phyloP scores from a whole-genome alignment of 2,329 filamentous ascomycete species.

The Periconia macrospinosa region DNA sequence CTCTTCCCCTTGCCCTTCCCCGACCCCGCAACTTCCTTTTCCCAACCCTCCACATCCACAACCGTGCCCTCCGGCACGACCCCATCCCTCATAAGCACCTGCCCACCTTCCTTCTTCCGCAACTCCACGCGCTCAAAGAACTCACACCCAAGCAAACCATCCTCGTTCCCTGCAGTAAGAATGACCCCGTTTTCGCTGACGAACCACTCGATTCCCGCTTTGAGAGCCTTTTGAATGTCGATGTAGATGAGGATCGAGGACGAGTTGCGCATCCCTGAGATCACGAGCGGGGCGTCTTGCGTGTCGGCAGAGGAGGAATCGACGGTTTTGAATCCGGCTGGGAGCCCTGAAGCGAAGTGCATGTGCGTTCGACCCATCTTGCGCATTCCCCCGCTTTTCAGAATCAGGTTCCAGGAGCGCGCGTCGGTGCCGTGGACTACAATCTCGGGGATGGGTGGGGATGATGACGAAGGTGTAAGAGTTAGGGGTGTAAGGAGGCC shows the following conservation, averaged over 20 bases:
- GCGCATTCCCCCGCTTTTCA: conserved; percentile 74
- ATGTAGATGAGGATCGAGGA: conserved; percentile 71
- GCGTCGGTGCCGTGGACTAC: conserved; percentile 92
- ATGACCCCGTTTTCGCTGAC: conserved; percentile 55
- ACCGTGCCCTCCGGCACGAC: conserved; percentile 51
- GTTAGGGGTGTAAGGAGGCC: conserved; percentile 70
- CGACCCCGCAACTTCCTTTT: conserved; percentile 29
- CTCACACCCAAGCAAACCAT: conserved; percentile 38
- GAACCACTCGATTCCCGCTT: conserved; percentile 70
- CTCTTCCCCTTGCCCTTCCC: conserved; percentile 25
- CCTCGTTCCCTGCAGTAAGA: conserved; percentile 52
- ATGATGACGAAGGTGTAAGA: conserved; percentile 30
- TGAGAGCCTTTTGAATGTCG: conserved; percentile 68
- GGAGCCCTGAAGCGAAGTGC: conserved; percentile 80
- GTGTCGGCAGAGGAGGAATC: conserved; percentile 11
- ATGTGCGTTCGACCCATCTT: conserved; percentile 86
- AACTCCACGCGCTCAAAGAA: conserved; percentile 75
- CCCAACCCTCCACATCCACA: conserved; percentile 41
- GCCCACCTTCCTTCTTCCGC: conserved; percentile 57
- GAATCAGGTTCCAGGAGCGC: conserved; percentile 73
- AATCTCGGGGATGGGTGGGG: conserved; percentile 61
- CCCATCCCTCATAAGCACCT: conserved; percentile 71
- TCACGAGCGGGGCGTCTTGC: conserved; percentile 53
- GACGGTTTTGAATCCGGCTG: conserved; percentile 46
- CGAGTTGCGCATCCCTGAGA: conserved; percentile 76